These are phyloP conservation scores for Trichosporon asahii DNA, from an alignment of 1,284 basidiomycete species.

Conservation along the genomic window DNA sequence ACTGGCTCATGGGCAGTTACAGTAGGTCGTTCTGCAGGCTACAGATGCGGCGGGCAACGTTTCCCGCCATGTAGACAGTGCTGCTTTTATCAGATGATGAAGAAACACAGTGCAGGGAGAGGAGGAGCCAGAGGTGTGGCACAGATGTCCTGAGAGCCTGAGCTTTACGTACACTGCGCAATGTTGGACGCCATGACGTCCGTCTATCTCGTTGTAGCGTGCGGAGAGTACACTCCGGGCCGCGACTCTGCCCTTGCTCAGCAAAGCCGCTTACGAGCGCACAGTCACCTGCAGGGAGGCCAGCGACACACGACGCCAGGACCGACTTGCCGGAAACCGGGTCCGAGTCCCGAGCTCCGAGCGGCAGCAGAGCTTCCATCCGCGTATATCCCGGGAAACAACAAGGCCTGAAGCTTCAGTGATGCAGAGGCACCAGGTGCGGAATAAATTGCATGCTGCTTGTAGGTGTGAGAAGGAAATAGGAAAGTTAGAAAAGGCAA, in stretches of 20 bases:
- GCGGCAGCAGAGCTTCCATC: background rate
- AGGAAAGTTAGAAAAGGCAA: too few relatives aligned
- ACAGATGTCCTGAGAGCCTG: background rate
- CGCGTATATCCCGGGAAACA: too few relatives aligned
- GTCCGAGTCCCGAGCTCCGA: background rate
- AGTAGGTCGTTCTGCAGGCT: background rate
- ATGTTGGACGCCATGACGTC: background rate
- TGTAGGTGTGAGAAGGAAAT: background rate
- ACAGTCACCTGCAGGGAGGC: background rate
- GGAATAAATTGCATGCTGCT: background rate
- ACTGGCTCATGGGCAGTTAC: too few relatives aligned
- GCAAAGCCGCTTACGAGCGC: too few relatives aligned
- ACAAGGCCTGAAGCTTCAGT: background rate
- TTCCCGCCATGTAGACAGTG: background rate
- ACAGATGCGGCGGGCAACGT: background rate
- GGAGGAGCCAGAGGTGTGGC: background rate
- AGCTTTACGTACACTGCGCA: background rate
- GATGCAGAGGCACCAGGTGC: background rate
- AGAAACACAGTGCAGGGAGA: background rate
- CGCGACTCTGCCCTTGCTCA: background rate
- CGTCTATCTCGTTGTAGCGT: background rate
- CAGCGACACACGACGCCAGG: background rate
- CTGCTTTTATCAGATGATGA: background rate
- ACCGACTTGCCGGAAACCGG: background rate
- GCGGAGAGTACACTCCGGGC: too few relatives aligned